Evolutionary conservation across 768 basidiomycete species (phyloP), one percentile per base, ranked within the genome.

Genomic region (Termitomyces sp.): DNA sequence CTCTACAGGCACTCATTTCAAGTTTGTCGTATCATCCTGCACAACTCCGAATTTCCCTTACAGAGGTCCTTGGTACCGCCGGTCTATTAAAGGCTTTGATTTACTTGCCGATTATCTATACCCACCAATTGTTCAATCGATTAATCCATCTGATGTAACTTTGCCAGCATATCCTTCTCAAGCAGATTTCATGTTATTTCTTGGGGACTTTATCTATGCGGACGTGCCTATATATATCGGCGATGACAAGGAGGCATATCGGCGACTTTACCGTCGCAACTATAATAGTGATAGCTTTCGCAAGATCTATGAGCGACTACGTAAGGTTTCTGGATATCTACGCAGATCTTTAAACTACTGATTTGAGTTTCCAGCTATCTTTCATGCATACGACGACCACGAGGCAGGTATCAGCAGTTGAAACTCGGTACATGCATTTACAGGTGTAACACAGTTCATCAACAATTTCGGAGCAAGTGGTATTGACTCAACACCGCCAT

Each of bases 121-220:
- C 63, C 70, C 77, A 11, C n/a, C 37, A 45, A 42, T 51, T 30
- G 42, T 47, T 31, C 22, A 42, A 39, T n/a, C 63, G 36, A 16
- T 57, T 44, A 59, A 49, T 53, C 49, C 59, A 46, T 44, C 61
- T 42, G 33, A 62, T 37, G 58, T 33, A 58, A 30, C 7, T 33
- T 11, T 27, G 48, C 41, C 20, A 22, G 33, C 24, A 18, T 13
- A 18, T n/a, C 42, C 30, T 44, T 8, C 36, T 22, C 74, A 73
- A 4, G 71, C 79, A 5, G 84, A 84, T 54, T 91, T 90, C 63
- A 70, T 90, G 70, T 66, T 89, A 6, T 83, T 90, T 68, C 71
- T 91, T 51, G 89, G 89, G 6, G 89, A 91, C 66, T 88, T 87
- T 61, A 86, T 92, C 61, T 89, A 91, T 62, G 85, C 86, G 2